phyloP scores from a whole-genome alignment of 2,329 filamentous ascomycete species.

The Epicoccum sorghinum region DNA sequence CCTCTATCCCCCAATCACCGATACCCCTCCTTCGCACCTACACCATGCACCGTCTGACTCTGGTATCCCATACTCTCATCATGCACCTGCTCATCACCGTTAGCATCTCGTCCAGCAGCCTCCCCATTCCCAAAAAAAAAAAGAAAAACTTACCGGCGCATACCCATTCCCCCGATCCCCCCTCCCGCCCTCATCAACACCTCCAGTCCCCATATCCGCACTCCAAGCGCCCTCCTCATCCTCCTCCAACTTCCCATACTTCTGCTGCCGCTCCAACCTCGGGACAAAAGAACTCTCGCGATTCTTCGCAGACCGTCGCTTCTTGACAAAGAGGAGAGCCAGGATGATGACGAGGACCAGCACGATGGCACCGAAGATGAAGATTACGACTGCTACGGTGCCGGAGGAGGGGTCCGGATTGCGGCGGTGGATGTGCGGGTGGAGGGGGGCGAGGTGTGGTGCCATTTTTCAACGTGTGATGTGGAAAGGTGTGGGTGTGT shows the following conservation, averaged over 20 bases:
- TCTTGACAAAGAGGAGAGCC: constrained; percentile 3
- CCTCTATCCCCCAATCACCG: neutral
- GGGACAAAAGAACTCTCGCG: neutral
- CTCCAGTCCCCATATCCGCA: constrained; percentile 4
- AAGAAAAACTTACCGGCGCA: neutral
- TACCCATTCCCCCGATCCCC: neutral
- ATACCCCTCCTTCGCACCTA: constrained; percentile 1
- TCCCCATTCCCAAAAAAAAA: neutral
- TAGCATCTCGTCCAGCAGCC: neutral
- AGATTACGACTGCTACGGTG: constrained; percentile 9
- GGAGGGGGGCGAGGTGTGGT: neutral
- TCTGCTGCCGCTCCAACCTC: constrained; percentile 1
- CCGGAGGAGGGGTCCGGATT: neutral
- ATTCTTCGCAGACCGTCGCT: neutral
- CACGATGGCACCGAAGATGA: constrained; percentile 10
- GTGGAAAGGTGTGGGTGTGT: too few species aligned
- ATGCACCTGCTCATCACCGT: neutral
- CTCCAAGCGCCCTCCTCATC: constrained; percentile 17
- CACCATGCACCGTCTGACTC: constrained; percentile 11
- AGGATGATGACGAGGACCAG: constrained; percentile 14
- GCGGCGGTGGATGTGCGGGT: neutral
- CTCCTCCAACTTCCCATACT: constrained; percentile 11
- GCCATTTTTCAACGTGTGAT: too few species aligned
- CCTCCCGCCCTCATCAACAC: neutral
- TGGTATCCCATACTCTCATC: constrained; percentile 14